Evolutionary conservation across 768 basidiomycete species (phyloP).

Genomic region (Coprinellus micaceus): DNA sequence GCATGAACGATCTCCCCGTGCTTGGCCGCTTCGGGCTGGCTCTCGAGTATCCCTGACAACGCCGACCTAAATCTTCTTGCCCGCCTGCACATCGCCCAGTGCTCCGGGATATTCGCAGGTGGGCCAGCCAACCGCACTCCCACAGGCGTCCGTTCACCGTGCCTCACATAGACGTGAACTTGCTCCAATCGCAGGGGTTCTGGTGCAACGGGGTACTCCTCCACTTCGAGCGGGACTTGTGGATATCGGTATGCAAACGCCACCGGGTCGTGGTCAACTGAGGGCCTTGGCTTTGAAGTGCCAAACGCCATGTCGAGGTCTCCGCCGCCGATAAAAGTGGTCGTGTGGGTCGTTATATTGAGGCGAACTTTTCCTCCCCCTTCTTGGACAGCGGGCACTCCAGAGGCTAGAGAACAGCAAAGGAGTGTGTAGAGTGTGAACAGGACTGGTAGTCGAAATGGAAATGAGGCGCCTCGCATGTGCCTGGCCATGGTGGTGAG

Average conservation of each 20-base stretch:
- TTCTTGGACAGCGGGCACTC: too few relatives aligned
- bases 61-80: conserved; percentile 48
- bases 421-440: too few relatives aligned
- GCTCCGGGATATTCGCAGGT: conserved; percentile 61
- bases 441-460: too few relatives aligned
- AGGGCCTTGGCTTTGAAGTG: neutral
- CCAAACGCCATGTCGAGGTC: neutral
- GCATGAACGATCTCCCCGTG: conserved; percentile 32
- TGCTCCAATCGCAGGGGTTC: conserved; percentile 56
- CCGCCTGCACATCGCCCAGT: conserved; percentile 65
- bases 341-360: too few relatives aligned
- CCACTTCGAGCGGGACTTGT: conserved; percentile 52
- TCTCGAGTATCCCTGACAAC: conserved; percentile 28
- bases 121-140: conserved; percentile 56
- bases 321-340: neutral
- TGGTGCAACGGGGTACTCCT: conserved; percentile 58
- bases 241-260: conserved; percentile 26
- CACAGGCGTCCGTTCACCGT: conserved; percentile 84
- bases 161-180: conserved; percentile 71
- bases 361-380: too few relatives aligned
- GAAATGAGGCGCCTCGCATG: too few relatives aligned
- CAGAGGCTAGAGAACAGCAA: too few relatives aligned
- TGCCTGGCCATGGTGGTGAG: too few relatives aligned
- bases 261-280: neutral
- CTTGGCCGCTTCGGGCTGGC: neutral